Evolutionary conservation across 2,329 filamentous ascomycete genomes (phyloP).

Genomic region (Scopulariopsis brevicaulis): DNA sequence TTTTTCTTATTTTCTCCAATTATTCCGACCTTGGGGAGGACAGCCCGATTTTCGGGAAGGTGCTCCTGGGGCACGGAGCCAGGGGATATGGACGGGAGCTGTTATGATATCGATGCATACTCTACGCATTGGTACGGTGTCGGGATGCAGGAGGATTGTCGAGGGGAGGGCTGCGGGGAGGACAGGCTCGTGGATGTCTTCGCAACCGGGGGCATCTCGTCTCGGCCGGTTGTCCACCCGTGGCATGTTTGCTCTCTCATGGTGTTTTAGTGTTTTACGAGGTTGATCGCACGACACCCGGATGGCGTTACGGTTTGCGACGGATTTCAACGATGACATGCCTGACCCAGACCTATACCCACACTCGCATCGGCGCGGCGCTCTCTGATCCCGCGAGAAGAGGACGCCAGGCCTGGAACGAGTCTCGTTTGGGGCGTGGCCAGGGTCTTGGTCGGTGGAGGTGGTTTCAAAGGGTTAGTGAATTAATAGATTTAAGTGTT

Average conservation of each 20-base stretch:
- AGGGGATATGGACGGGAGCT: background rate
- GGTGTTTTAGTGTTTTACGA: background rate
- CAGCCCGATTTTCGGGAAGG: background rate
- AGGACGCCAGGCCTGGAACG: background rate
- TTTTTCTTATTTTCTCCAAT: background rate
- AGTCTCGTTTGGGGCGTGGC: slow-evolving; percentile 2
- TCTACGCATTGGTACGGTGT: background rate
- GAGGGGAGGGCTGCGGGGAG: background rate
- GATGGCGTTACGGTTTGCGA: slow-evolving; percentile 1
- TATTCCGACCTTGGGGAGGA: background rate
- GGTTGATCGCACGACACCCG: slow-evolving; percentile 3
- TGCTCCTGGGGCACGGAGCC: background rate
- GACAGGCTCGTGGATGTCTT: background rate
- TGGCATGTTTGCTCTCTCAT: background rate
- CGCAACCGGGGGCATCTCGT: background rate
- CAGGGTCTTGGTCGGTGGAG: background rate
- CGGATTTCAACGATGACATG: background rate
- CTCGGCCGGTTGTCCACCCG: background rate
- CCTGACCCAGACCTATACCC: slow-evolving; percentile 6
- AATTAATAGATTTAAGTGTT: background rate
- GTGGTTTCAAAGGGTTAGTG: background rate
- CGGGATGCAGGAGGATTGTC: background rate
- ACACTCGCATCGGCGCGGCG: background rate
- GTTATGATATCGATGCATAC: background rate
- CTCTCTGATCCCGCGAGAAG: background rate